Evolutionary conservation across 2,329 filamentous ascomycete genomes (phyloP), one percentile per base, ranked within the genome.

Genomic region (Aspergillus calidoustus): DNA sequence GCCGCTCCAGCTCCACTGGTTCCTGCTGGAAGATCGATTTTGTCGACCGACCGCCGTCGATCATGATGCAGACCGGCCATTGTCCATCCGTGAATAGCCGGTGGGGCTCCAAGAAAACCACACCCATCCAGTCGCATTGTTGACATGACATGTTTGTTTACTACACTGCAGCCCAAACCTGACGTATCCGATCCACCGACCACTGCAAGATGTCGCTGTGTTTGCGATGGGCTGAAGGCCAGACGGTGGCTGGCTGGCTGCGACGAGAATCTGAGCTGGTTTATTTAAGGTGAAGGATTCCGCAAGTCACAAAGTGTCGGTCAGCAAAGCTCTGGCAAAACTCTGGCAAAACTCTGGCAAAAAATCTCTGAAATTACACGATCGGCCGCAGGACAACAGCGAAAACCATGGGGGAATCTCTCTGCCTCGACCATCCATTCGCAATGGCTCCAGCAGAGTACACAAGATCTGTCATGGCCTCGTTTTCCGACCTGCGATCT

Each of bases 381-480:
- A 7, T 28, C 25, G 25, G 25, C 3, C 25, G 25, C 25, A 28
- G 25, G 4, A 28, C 25, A 3, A 3, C 25, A 28, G 25, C 25
- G 1, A 7, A 28, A 28, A 56, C n/a, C 23, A 49, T 52, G 47
- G 46, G 47, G 17, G 48, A 51, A 5, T 17, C 23, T 52, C n/a
- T 46, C 31, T 46, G n/a, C 25, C 13, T 41, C 46, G 15, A 23
- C 23, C 19, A 31, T 38, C 55, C 28, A 19, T 15, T 34, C 3
- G 11, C 23, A 4, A 46, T 48, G 50, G n/a, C 4, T 11, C 19
- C 44, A 2, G 48, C 57, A 7, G 28, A 54, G 30, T 59, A 59
- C 22, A 59, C 57, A 8, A 28, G 17, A n/a, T 48, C 44, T 4
- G 57, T 59, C 22, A 19, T 59, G 57, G 23, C 50, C 3, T 54